Conservation (phyloP, 192 early-diverging fungal genomes). For the Backusella australiensis region DNA sequence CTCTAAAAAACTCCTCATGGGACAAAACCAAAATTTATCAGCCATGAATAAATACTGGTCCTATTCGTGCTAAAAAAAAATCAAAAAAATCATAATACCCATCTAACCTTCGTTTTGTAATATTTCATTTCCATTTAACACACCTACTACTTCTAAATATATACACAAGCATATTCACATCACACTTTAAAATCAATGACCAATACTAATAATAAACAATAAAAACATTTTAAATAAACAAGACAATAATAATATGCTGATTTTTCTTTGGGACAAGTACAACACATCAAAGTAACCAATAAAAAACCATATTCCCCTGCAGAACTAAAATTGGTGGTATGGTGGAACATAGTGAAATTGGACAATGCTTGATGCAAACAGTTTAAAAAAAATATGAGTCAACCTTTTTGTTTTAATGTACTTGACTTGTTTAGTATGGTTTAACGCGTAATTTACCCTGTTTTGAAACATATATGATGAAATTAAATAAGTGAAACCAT, state of each 20-base stretch:
- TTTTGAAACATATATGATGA: no score
- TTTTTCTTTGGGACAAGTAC: neutral
- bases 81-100: neutral
- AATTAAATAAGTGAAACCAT: no score
- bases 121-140: neutral
- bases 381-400: neutral
- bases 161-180: neutral
- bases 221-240: neutral
- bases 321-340: neutral
- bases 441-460: no score
- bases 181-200: neutral
- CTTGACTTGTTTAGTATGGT: neutral
- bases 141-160: neutral
- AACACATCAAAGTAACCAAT: neutral
- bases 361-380: neutral
- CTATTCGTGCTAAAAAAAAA: constrained; percentile 10
- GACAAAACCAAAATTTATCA: neutral
- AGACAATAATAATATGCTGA: neutral
- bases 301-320: neutral
- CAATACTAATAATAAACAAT: neutral
- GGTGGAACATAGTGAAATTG: neutral
- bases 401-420: neutral
- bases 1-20: constrained; percentile 7
- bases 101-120: neutral
- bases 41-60: constrained; percentile 17